Conservation (phyloP, 306 rosid species). For the Cicer yamashitae region DNA sequence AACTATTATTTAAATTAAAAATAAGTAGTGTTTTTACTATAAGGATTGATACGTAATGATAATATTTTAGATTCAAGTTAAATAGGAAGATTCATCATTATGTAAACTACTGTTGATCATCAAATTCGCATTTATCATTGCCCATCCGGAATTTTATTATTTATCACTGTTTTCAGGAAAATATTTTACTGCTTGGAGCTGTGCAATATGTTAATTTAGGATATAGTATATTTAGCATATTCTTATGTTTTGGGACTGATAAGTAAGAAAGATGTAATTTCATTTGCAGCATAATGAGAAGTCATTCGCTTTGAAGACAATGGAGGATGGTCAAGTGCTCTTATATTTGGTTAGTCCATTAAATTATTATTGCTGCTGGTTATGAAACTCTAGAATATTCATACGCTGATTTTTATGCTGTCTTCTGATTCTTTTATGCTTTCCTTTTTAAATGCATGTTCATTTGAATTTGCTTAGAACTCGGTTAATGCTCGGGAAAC, state of each 20-base stretch:
- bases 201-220: constrained; percentile 26
- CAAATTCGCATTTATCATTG: constrained; percentile 10
- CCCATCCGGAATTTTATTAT: constrained; percentile 16
- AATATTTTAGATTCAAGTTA: constrained; percentile 2
- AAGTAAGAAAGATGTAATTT: constrained; percentile 34
- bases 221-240: constrained; percentile 9
- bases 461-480: constrained; percentile 63
- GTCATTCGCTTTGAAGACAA: constrained; percentile 84
- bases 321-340: constrained; percentile 99
- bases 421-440: constrained; percentile 37
- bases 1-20: constrained; percentile 3
- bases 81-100: constrained; percentile 1
- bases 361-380: constrained; percentile 33
- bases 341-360: constrained; percentile 72
- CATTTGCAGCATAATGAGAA: constrained; percentile 85
- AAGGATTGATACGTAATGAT: not conserved
- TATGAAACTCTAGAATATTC: constrained; percentile 28
- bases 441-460: constrained; percentile 41
- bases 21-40: not conserved
- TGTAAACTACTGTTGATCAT: constrained; percentile 12
- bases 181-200: constrained; percentile 29
- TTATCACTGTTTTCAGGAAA: constrained; percentile 15
- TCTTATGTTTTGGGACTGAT: constrained; percentile 32
- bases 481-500: constrained; percentile 93
- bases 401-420: not conserved